phyloP scores from a whole-genome alignment of 805 yeast species.

The Saturnispora gosingensis region DNA sequence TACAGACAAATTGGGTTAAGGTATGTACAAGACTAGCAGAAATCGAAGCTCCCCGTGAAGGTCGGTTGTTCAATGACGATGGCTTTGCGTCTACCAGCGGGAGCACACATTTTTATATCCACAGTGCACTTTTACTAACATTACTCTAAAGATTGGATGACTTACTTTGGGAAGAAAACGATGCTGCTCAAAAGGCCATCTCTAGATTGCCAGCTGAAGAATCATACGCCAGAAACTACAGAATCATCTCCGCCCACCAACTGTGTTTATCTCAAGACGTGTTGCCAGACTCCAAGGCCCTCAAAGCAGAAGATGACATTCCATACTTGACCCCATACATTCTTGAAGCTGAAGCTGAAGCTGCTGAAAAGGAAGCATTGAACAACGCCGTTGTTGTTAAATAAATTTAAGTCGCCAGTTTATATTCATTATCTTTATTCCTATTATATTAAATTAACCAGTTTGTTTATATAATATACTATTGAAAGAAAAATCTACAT shows the following conservation, averaged over 20 bases:
- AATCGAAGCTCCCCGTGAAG: background rate
- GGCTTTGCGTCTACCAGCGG: background rate
- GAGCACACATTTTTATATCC: background rate
- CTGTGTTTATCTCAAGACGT: constrained; percentile 73
- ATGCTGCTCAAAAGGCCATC: constrained; percentile 77
- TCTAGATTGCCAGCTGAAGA: constrained; percentile 78
- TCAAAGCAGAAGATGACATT: constrained; percentile 70
- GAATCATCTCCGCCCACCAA: constrained; percentile 90
- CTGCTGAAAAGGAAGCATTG: constrained; percentile 76
- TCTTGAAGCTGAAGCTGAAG: constrained; percentile 91
- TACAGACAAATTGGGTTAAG: constrained; percentile 92
- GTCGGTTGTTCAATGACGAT: background rate
- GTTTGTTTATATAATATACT: background rate
- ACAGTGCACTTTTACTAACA: too few relatives aligned
- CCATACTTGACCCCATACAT: constrained; percentile 83
- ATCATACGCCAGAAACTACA: constrained; percentile 83
- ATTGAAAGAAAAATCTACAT: background rate
- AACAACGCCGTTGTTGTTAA: constrained; percentile 54
- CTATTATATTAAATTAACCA: background rate
- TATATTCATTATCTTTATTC: background rate
- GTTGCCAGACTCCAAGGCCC: constrained; percentile 70
- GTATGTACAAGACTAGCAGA: constrained; percentile 18
- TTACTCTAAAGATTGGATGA: constrained; percentile 59
- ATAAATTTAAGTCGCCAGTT: constrained; percentile 7
- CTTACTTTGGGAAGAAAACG: constrained; percentile 78